phyloP scores from a whole-genome alignment of 2,329 filamentous ascomycete species.

The Aspergillus proliferans region DNA sequence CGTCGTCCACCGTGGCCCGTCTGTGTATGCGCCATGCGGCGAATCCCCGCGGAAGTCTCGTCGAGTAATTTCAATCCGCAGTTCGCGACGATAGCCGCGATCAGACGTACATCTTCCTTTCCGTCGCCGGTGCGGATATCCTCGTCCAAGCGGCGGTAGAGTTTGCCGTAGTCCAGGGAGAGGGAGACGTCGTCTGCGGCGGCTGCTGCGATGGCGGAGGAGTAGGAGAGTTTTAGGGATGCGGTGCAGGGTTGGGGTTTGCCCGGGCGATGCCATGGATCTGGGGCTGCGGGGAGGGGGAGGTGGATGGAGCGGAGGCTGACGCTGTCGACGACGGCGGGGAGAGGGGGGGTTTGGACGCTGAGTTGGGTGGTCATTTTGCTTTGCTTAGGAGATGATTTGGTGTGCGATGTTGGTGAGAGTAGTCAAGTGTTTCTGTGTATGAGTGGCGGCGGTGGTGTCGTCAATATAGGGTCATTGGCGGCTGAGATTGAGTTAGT shows the following conservation, averaged over 20 bases:
- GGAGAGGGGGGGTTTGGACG: slow-evolving; percentile 26
- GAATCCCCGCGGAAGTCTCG: slow-evolving; percentile 31
- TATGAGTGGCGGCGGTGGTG: too few relatives aligned
- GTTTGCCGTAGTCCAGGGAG: slow-evolving; percentile 44
- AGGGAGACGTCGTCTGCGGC: slow-evolving; percentile 39
- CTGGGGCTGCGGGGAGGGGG: slow-evolving; percentile 37
- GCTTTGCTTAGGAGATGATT: too few relatives aligned
- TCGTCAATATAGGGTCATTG: too few relatives aligned
- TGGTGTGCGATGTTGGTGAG: too few relatives aligned
- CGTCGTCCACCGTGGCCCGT: slow-evolving; percentile 15
- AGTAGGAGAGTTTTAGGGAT: slow-evolving; percentile 39
- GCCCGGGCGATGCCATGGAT: slow-evolving; percentile 41
- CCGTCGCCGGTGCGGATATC: slow-evolving; percentile 23
- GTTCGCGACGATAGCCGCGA: slow-evolving; percentile 29
- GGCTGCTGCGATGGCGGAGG: slow-evolving; percentile 35
- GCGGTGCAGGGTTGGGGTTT: slow-evolving; percentile 42
- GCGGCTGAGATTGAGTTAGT: too few relatives aligned
- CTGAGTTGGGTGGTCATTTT: slow-evolving; percentile 10
- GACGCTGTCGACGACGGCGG: slow-evolving; percentile 32
- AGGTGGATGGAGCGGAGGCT: slow-evolving; percentile 39
- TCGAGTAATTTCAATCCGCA: slow-evolving; percentile 30
- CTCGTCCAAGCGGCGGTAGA: slow-evolving; percentile 38
- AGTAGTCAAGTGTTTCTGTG: too few relatives aligned
- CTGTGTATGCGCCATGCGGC: slow-evolving; percentile 27
- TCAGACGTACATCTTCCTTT: slow-evolving; percentile 28